A percentile compares a stretch with the other conserved stretches of the same genome.
These are phyloP conservation scores for Panus rudis DNA, from an alignment of 768 basidiomycete genomes.

Conservation along the genomic window DNA sequence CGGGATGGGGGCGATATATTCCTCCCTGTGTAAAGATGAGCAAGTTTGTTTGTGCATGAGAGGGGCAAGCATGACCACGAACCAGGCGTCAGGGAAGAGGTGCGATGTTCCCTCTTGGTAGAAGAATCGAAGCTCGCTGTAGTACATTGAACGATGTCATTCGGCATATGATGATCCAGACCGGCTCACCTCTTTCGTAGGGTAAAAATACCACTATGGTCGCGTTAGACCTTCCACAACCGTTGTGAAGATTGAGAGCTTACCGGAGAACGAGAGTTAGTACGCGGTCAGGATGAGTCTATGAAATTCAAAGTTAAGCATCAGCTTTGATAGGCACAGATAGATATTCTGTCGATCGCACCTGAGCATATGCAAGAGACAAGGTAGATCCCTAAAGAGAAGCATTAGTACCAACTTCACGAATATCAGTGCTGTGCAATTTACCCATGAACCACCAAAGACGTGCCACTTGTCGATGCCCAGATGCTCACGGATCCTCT, in stretches of 20 bases:
- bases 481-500: conserved; percentile 71
- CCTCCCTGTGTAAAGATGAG: conserved; percentile 64
- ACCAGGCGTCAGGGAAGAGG: conserved; percentile 88
- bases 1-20: conserved; percentile 75
- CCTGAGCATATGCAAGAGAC: conserved; percentile 81
- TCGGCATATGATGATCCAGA: background rate
- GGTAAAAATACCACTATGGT: conserved; percentile 76
- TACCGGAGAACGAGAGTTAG: conserved; percentile 73
- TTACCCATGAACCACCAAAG: conserved; percentile 90
- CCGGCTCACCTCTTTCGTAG: conserved; percentile 64
- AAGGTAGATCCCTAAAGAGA: conserved; percentile 71
- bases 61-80: conserved; percentile 6
- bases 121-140: conserved; percentile 81
- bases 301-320: background rate
- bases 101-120: conserved; percentile 83
- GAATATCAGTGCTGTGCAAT: conserved; percentile 9
- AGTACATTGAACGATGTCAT: background rate
- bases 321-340: background rate
- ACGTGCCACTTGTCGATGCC: conserved; percentile 85
- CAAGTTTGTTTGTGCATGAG: background rate
- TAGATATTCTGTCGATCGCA: conserved; percentile 22
- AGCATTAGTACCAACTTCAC: background rate
- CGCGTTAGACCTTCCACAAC: background rate
- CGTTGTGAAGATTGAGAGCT: conserved; percentile 8
- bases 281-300: conserved; percentile 79